Conservation (phyloP, 441 rosid species). For the Aleurites moluccanus region DNA sequence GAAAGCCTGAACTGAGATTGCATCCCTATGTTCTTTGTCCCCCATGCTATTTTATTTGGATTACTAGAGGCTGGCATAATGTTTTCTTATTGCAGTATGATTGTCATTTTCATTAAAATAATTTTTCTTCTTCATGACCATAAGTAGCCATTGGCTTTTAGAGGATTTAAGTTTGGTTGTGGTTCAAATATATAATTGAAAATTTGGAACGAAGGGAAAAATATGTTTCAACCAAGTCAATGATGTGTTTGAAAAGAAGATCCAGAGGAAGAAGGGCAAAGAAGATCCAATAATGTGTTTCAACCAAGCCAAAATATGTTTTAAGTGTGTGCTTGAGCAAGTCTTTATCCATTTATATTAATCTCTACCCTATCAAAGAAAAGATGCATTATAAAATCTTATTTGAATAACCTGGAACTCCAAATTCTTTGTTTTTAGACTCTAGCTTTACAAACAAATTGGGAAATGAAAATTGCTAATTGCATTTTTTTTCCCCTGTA, state of each 20-base stretch:
- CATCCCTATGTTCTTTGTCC: neutral
- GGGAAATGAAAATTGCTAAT: neutral
- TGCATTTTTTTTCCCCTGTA: neutral
- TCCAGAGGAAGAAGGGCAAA: too few relatives aligned
- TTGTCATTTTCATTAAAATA: neutral
- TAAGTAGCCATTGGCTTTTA: neutral
- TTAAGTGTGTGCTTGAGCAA: too few relatives aligned
- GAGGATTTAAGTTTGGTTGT: neutral
- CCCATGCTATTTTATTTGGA: too few relatives aligned
- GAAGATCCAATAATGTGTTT: too few relatives aligned
- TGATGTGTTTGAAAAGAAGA: too few relatives aligned
- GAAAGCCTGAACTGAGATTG: neutral
- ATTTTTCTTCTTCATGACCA: neutral
- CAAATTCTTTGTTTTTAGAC: neutral
- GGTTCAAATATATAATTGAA: neutral
- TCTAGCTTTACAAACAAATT: neutral
- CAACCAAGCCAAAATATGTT: too few relatives aligned
- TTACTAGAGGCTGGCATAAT: too few relatives aligned
- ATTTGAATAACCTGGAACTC: neutral
- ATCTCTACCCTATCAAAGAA: neutral
- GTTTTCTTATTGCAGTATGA: too few relatives aligned
- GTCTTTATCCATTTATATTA: neutral
- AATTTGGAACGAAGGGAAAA: neutral
- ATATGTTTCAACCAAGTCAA: neutral
- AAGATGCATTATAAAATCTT: neutral